Base-by-base conservation (phyloP, 2,329 filamentous ascomycete genomes). In the Pleoardoris graminearum region DNA sequence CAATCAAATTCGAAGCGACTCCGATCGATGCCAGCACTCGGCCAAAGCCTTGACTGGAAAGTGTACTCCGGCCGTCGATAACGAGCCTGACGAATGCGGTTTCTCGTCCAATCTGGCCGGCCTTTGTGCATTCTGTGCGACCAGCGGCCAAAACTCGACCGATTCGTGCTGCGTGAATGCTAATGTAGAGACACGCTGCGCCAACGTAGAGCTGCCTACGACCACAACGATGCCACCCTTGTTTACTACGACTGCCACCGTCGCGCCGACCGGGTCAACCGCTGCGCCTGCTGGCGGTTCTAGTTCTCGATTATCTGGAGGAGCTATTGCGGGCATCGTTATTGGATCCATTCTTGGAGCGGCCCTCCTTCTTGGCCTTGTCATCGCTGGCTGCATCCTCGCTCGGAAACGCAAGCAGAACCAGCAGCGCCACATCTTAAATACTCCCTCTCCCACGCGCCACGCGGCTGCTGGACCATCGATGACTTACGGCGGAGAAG, bases 131-230 rank as follows among this genome's bases (percentile, higher is more conserved):
- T 97, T 94, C 73, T 99, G 94, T 73, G 82, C 84, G 36, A 80
- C 85, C 6, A 93, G 89, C 63, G 91, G 92, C 23, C 84, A 87
- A 57, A 97, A 97, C 74, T 88, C 91, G 8, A 97, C 93, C 45
- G 93, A 97, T 72, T 95, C 92, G 3, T 99, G 94, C 78, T 99
- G 94, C 74, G 87, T 91, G 67, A 91, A 85, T 64, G 86, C 92
- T 4, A 81, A 91, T 56, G 86, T 88, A n/a, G 83, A 90, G 53
- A 76, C 77, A 22, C 83, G 86, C 58, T 99, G 94, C 72, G 76
- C 83, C 44, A 83, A 84, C 45, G 89, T 99, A n/a, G 79, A 82
- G 22, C 78, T 99, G 6, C 94, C 94, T 0, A 84, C 85, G 1
- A 87, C 91, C 42, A 77, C 79, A 14, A 80, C 82, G 3, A 75